phyloP scores from a whole-genome alignment of 106 monocot genomes.

The Dendrobium huoshanense region DNA sequence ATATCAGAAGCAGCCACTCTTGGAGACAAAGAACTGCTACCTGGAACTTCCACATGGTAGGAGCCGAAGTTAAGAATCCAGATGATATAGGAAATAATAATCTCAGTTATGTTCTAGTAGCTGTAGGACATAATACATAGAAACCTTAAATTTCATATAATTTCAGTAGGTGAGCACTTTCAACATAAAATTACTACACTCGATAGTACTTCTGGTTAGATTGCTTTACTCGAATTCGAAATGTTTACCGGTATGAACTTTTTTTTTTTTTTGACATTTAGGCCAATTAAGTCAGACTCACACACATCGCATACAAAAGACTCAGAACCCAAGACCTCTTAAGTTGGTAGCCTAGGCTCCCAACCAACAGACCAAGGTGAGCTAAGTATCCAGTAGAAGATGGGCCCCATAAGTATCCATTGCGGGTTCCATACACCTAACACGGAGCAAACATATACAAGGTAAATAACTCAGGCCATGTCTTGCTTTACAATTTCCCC shows the following conservation, averaged over 20 bases:
- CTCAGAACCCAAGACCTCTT: too few relatives aligned
- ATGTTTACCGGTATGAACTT: neutral
- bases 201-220: too few relatives aligned
- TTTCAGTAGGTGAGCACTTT: too few relatives aligned
- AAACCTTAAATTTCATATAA: neutral
- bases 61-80: constrained; percentile 43
- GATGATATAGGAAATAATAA: neutral
- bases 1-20: constrained; percentile 61
- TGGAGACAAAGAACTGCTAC: constrained; percentile 53
- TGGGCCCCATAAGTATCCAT: too few relatives aligned
- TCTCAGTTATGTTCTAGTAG: neutral
- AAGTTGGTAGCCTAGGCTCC: too few relatives aligned
- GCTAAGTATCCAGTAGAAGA: too few relatives aligned
- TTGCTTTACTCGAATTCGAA: neutral
- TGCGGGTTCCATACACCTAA: neutral
- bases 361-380: too few relatives aligned
- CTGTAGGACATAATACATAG: neutral
- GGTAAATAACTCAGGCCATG: neutral
- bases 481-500: neutral
- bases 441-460: neutral
- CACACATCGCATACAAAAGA: too few relatives aligned
- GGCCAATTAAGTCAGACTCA: too few relatives aligned
- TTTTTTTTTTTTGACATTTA: too few relatives aligned
- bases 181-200: too few relatives aligned
- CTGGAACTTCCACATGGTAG: constrained; percentile 63